These are phyloP conservation scores for Pezicula radicicola DNA, from an alignment of 2,329 filamentous ascomycete species.

Conservation along the genomic window DNA sequence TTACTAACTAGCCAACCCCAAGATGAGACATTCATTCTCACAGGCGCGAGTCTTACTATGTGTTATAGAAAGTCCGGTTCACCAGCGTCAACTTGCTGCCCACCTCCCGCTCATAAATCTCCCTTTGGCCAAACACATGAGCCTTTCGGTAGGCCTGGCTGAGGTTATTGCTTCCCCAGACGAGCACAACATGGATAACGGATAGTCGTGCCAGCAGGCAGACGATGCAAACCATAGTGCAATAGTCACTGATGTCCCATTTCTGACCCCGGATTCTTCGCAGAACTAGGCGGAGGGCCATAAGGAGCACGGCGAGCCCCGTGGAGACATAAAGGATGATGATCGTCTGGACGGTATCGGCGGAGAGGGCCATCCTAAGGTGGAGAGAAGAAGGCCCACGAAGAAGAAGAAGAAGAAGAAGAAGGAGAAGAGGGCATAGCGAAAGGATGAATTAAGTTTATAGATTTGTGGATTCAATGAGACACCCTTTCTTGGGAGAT, in stretches of 20 bases:
- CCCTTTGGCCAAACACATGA: constrained; percentile 24
- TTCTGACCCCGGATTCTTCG: background rate
- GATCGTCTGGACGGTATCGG: constrained; percentile 3
- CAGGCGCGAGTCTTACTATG: constrained; percentile 24
- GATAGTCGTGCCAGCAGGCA: background rate
- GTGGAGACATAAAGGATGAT: background rate
- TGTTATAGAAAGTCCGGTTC: constrained; percentile 18
- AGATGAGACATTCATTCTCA: background rate
- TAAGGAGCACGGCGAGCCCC: background rate
- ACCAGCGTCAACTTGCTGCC: constrained; percentile 32
- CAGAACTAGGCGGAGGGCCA: background rate
- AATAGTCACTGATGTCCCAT: background rate
- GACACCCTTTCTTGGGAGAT: too few species aligned
- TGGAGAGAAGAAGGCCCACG: too few species aligned
- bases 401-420: too few species aligned
- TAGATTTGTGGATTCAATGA: too few species aligned
- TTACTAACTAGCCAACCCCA: too few species aligned
- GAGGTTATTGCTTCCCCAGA: constrained; percentile 35
- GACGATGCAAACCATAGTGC: background rate
- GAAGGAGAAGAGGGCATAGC: too few species aligned
- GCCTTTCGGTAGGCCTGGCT: constrained; percentile 16
- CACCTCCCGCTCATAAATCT: constrained; percentile 31
- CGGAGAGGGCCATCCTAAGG: too few species aligned
- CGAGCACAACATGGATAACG: constrained; percentile 31
- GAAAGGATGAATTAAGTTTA: too few species aligned